Base-by-base conservation (phyloP, 495 filamentous ascomycete genomes). In the Trichoderma reesei region DNA sequence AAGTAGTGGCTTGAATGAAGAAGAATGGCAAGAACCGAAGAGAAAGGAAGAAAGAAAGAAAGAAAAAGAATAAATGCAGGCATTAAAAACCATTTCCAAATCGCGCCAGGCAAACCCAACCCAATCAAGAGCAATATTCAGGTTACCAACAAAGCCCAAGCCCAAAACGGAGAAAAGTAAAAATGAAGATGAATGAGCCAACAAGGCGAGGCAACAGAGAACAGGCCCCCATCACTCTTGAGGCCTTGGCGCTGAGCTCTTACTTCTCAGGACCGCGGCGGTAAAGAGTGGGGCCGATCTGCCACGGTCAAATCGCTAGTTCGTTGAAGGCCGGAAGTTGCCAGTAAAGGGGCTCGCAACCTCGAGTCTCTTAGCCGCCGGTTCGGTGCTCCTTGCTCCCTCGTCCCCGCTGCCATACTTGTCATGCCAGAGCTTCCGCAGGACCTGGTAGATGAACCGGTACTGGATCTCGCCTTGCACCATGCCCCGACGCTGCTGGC, bases 401-500 rank as follows among this genome's bases (percentile, higher is more conserved):
- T 71, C 67, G 3, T 70, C 66, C 20, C 56, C 38, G 13, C 68
- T 65, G 9, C 72, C 75, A 62, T 85, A 82, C 71, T 82, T 88
- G 39, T 83, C 72, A 60, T 82, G 74, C 72, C 88, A 89, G 67
- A 86, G 77, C 72, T 92, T 89, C 56, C 84, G 82, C 64, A 97
- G 69, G 0, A 96, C 90, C 68, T 90, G 85, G 75, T 99, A 98
- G 51, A 99, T 83, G 71, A 99, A 98, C 18, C 82, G 73, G 70
- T 90, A 91, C 75, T 99, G 95, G 67, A 81, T 73, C 70, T 92
- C 89, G 37, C 88, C 88, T 74, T 98, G 94, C 4, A 99, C 95
- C 95, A 98, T 99, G 72, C 87, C 90, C 83, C 90, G 90, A 42
- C 95, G 81, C 77, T 99, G 95, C 74, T 93, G 83, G 36, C 95